phyloP scores from a whole-genome alignment of 495 filamentous ascomycete genomes.

The Astrocystis sublimbata region DNA sequence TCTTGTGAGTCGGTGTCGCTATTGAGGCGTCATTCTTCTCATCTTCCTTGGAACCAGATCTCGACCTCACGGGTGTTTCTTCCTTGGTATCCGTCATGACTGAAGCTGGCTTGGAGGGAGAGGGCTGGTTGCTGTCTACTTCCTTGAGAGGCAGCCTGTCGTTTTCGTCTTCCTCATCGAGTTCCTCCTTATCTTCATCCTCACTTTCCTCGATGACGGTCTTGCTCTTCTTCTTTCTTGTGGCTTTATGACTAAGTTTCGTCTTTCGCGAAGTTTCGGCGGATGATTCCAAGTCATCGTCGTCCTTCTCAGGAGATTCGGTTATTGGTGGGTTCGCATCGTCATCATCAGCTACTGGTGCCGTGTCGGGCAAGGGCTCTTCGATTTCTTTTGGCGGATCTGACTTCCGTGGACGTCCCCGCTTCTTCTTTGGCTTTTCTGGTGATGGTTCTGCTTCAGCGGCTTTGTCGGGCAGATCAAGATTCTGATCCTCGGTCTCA shows the following conservation, averaged over 20 bases:
- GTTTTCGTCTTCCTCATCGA: not conserved
- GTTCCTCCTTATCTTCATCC: no score
- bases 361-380: conserved; percentile 10
- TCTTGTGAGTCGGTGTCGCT: conserved; percentile 4
- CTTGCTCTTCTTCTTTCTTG: conserved; percentile 10
- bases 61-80: conserved; percentile 1
- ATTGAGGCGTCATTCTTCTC: no score
- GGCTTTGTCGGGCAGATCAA: not conserved
- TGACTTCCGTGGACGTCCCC: conserved; percentile 30
- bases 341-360: not conserved
- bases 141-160: conserved; percentile 21
- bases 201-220: not conserved
- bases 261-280: not conserved
- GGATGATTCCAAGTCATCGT: not conserved
- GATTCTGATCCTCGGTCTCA: conserved; percentile 1
- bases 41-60: conserved; percentile 14
- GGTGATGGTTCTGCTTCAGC: conserved; percentile 13
- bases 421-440: conserved; percentile 29
- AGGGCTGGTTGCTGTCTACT: conserved; percentile 22
- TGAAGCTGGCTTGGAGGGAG: conserved; percentile 17
- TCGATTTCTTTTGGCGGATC: conserved; percentile 19
- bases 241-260: not conserved
- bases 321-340: not conserved
- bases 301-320: not conserved
- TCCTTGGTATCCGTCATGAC: no score